phyloP scores from a whole-genome alignment of 768 basidiomycete species.

The Russula dissimulans region DNA sequence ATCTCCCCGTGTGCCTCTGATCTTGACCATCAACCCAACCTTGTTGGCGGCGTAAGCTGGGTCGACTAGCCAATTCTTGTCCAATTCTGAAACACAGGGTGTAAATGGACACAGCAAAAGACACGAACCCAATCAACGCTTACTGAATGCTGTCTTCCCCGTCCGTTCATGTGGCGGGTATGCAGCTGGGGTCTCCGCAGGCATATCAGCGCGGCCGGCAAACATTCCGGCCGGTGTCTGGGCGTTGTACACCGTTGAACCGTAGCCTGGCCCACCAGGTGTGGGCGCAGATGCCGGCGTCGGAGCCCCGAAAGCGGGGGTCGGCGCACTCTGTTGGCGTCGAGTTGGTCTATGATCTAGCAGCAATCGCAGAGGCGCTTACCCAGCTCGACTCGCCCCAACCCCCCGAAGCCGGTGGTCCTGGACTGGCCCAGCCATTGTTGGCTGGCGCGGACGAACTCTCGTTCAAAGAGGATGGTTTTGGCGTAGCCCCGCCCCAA shows the following conservation, averaged over 20 bases:
- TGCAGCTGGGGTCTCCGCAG: constrained; percentile 29
- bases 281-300: constrained; percentile 35
- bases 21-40: constrained; percentile 32
- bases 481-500: constrained; percentile 19
- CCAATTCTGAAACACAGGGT: constrained; percentile 25
- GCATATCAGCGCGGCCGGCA: constrained; percentile 10
- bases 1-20: constrained; percentile 29
- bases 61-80: constrained; percentile 37
- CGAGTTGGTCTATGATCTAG: neutral
- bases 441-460: constrained; percentile 10
- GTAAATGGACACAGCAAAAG: neutral
- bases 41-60: constrained; percentile 25
- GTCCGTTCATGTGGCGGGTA: constrained; percentile 28
- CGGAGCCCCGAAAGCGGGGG: constrained; percentile 22
- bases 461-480: constrained; percentile 15
- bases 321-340: constrained; percentile 24
- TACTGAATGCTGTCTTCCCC: constrained; percentile 20
- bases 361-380: constrained; percentile 23
- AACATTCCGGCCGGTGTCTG: constrained; percentile 25
- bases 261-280: constrained; percentile 25
- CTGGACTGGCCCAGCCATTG: constrained; percentile 22
- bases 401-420: constrained; percentile 23
- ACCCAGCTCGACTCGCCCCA: constrained; percentile 42
- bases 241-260: constrained; percentile 28
- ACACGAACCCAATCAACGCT: constrained; percentile 6